Evolutionary conservation across 495 filamentous ascomycete species (phyloP), one percentile per base, ranked within the genome.

Genomic region (Bacidia rubella): DNA sequence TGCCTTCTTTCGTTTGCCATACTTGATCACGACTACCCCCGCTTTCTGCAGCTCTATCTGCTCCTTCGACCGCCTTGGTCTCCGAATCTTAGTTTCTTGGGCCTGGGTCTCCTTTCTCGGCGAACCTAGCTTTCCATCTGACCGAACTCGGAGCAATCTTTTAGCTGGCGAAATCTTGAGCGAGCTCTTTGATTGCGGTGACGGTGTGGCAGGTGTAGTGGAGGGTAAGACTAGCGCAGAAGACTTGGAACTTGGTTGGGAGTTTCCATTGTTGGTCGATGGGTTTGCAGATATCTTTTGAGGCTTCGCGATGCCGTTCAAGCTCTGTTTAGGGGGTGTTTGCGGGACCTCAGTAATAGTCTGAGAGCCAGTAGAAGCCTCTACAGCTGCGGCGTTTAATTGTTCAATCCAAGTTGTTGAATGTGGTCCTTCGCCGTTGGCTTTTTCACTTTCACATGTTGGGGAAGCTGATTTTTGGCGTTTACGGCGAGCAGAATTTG

Each of bases 51-150:
- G 45, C 22, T 53, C 58, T 19, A 21, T 51, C 21, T 52, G 26
- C 39, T 56, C 55, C 9, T 49, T 56, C 39, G 57, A 23, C 47
- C 65, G 68, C 23, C 55, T 64, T 48, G 57, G 63, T 38, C 54
- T 61, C 47, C 52, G 68, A 42, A 56, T 64, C 26, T 59, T 65
- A 9, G 60, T 29, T n/a, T 52, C 59, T 1, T 63, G 57, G 11
- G 53, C 60, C 2, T 56, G 24, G 5, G 61, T 59, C 35, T 63
- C 65, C 7, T 52, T 47, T 12, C 62, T 61, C 15, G 78, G 73
- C 0, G 78, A 81, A 27, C 74, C 70, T n/a, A 81, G 65, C 47
- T 72, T 75, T n/a, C 78, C 79, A 56, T 77, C 77, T 1, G 68
- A 54, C 56, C 74, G 76, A 19, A 81, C 55, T 56, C 70, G 74